Base-by-base conservation (phyloP, 2,329 filamentous ascomycete species). In the Ophiostoma sp. region DNA sequence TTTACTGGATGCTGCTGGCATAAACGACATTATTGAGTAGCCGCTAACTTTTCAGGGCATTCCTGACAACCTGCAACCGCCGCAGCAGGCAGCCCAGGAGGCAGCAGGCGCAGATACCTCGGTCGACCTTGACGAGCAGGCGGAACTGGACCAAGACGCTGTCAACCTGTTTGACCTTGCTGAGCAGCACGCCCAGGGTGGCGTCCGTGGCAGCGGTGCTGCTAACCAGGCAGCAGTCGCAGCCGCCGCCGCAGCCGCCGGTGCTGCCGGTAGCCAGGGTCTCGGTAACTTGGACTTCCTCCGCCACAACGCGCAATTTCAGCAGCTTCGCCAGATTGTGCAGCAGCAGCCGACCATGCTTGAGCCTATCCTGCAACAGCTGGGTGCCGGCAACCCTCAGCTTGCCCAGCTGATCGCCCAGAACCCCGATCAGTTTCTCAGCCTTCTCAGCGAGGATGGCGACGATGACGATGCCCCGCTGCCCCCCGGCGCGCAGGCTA, bases 301-400 rank as follows among this genome's bases (percentile, higher is more conserved):
- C 70, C 90, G 95, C 77, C 92, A 94, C 80, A 98, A 98, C 79
- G 90, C 94, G 33, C 94, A 98, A 80, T 99, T 99, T 82, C 95
- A 98, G 82, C 95, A 99, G 81, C 87, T 99, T 72, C 91, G 95
- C 73, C 94, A 97, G 81, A 90, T 99, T 31, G 94, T 99, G 64
- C 95, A 99, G 81, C 94, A 97, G 80, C 92, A 98, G 79, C 95
- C 95, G 23, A 91, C 95, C 79, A 99, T 99, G 95, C 89, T 99
- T 31, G 95, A 99, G 83, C 94, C 95, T 7, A 98, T 99, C 75
- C 84, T 99, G 70, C 94, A 98, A 81, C 94, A 97, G 81, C 92
- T 99, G 52, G 94, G 93, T 48, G 91, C 93, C 31, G 94, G 94
- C 35, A 99, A 99, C 82, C 95, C 95, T 23, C 91, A 96, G 78